Evolutionary conservation across 768 basidiomycete species (phyloP), one percentile per base, ranked within the genome.

Genomic region (Lyophyllum shimeji): DNA sequence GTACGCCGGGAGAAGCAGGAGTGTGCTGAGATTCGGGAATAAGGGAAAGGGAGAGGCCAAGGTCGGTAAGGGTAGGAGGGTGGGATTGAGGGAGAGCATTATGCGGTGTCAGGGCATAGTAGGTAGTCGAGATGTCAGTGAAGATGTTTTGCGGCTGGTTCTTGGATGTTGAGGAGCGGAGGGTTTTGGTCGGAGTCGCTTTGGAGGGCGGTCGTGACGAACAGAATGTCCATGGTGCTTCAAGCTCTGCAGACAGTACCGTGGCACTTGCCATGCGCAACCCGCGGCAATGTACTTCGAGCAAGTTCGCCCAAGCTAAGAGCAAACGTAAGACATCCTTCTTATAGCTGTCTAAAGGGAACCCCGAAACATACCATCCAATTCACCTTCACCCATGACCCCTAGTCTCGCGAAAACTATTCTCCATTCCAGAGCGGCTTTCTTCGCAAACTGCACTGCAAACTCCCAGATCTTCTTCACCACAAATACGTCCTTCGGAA

Each of bases 371-470:
- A 56, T 60, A 91, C 92, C 86, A 61, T 85, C 76, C 20, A 91
- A 67, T 65, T 95, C 93, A 6, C 65, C 64, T 47, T 76, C 69
- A 1, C 70, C 67, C 75, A 93, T 83, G 9, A 71, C 55, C 0
- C 92, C 92, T 3, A 87, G 69, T 64, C 86, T 90, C 6, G 87
- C 73, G 54, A 95, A 75, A 8, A 88, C 84, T 11, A 94, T 71
- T 50, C 87, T 79, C 93, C 93, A 95, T 66, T 94, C 90, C 20
- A 92, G 74, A 64, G 84, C 83, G 11, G 86, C 86, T 58, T 76
- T 82, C 63, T 76, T 78, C 11, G 85, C 83, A 62, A 89, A 82
- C 33, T 79, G 76, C 52, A 80, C 66, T 0, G 79, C 81, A 68
- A 94, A 90, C 13, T 78, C 77, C 90, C 91, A 93, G 7, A 94